Evolutionary conservation across 257 asterid genomes (phyloP).

Genomic region (Solanum dulcamara): DNA sequence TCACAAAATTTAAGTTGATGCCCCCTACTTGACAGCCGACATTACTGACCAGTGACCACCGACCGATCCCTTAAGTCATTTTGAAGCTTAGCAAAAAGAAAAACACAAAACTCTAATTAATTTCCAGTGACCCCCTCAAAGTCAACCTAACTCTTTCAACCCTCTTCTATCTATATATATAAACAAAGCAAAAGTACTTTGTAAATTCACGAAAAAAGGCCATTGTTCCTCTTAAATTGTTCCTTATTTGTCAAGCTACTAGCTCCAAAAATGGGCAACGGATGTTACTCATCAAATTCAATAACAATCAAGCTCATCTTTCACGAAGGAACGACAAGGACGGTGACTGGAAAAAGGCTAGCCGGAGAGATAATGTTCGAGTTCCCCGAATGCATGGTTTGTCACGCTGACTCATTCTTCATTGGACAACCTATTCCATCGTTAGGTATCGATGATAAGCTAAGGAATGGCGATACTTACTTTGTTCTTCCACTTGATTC

Average conservation of each 20-base stretch:
- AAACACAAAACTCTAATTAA: not conserved
- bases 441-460: slow-evolving; percentile 38
- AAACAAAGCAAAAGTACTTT: not conserved
- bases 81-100: not conserved
- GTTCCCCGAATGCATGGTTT: slow-evolving; percentile 58
- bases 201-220: not conserved
- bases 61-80: slow-evolving; percentile 12
- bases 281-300: not conserved
- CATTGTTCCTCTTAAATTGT: not conserved
- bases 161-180: not conserved
- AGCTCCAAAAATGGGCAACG: not conserved
- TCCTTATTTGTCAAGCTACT: not conserved
- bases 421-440: slow-evolving; percentile 62
- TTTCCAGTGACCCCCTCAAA: not conserved
- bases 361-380: slow-evolving; percentile 82
- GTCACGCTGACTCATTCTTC: slow-evolving; percentile 73
- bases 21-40: slow-evolving; percentile 14
- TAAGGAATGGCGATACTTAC: slow-evolving; percentile 38
- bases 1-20: not conserved
- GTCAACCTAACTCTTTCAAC: not conserved
- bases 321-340: slow-evolving; percentile 36
- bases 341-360: slow-evolving; percentile 26
- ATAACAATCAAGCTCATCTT: slow-evolving; percentile 28
- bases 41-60: slow-evolving; percentile 48
- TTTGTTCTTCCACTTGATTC: slow-evolving; percentile 62